These are phyloP conservation scores for Crithidia bombi DNA, from an alignment of 208 protist species.

Conservation along the genomic window DNA sequence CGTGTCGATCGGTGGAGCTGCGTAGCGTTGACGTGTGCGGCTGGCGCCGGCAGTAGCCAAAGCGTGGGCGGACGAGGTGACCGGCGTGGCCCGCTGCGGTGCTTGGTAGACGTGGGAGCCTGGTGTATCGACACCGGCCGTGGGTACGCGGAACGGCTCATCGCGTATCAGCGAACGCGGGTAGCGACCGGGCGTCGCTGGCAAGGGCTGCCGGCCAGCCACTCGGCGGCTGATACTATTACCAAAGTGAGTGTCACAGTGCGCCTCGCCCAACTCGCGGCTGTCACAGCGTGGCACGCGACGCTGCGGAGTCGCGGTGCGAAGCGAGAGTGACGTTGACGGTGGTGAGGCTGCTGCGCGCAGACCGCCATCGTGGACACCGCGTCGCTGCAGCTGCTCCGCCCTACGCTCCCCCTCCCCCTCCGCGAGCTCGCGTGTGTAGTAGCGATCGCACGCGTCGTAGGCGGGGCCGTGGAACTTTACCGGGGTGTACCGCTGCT, in stretches of 20 bases:
- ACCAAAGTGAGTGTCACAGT: slow-evolving; percentile 5
- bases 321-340: not conserved
- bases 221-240: not conserved
- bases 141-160: slow-evolving; percentile 9
- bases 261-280: not conserved
- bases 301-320: slow-evolving; percentile 4
- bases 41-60: not conserved
- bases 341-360: not conserved
- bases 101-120: not conserved
- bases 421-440: slow-evolving; percentile 16
- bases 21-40: not conserved
- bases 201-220: not conserved
- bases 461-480: slow-evolving; percentile 38
- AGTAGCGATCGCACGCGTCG: slow-evolving; percentile 46
- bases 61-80: not conserved
- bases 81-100: slow-evolving; percentile 17
- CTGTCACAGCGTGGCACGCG: not conserved
- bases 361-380: not conserved
- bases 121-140: not conserved
- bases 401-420: slow-evolving; percentile 10
- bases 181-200: slow-evolving; percentile 18
- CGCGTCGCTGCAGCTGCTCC: not conserved
- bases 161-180: slow-evolving; percentile 28
- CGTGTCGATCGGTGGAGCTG: no score
- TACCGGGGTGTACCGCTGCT: slow-evolving; percentile 43